A percentile compares a stretch with the other conserved stretches of the same genome.
Conservation (phyloP, 768 basidiomycete species). For the Dioszegia hungarica region DNA sequence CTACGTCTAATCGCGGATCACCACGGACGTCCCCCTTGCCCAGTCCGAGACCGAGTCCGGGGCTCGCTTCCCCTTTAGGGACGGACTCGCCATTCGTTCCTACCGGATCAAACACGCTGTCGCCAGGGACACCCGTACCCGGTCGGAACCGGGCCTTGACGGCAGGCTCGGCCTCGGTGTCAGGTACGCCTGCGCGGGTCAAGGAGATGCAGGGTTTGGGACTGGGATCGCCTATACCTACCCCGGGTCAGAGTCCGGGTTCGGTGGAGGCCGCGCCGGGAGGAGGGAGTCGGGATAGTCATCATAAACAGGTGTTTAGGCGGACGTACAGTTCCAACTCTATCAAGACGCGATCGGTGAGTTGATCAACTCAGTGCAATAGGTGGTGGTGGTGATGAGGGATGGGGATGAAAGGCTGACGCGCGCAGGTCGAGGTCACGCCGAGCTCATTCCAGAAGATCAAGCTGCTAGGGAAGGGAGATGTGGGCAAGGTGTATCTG, state of each 20-base stretch:
- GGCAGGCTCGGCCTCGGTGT: no score
- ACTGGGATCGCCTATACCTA: background rate
- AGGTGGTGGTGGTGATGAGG: no score
- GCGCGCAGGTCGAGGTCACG: slow-evolving; percentile 75
- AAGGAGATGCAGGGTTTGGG: slow-evolving; percentile 7
- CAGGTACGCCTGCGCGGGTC: background rate
- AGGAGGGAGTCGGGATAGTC: background rate
- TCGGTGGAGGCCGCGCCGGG: background rate
- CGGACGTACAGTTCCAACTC: slow-evolving; percentile 96
- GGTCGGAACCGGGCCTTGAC: slow-evolving; percentile 1
- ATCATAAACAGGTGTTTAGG: slow-evolving; percentile 60
- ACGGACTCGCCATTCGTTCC: background rate
- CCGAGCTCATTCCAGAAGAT: slow-evolving; percentile 93
- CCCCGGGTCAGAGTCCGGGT: no score
- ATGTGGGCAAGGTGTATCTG: slow-evolving; percentile 96
- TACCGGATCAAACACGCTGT: background rate
- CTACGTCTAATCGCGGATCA: background rate
- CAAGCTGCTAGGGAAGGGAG: slow-evolving; percentile 97
- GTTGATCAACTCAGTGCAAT: slow-evolving; percentile 31
- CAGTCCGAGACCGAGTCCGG: background rate
- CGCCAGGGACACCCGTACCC: background rate
- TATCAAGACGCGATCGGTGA: slow-evolving; percentile 84
- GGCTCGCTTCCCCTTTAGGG: no score
- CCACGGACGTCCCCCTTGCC: background rate
- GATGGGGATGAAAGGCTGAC: no score